phyloP scores from a whole-genome alignment of 192 early-diverging fungal genomes.

The Coemansia sp. region DNA sequence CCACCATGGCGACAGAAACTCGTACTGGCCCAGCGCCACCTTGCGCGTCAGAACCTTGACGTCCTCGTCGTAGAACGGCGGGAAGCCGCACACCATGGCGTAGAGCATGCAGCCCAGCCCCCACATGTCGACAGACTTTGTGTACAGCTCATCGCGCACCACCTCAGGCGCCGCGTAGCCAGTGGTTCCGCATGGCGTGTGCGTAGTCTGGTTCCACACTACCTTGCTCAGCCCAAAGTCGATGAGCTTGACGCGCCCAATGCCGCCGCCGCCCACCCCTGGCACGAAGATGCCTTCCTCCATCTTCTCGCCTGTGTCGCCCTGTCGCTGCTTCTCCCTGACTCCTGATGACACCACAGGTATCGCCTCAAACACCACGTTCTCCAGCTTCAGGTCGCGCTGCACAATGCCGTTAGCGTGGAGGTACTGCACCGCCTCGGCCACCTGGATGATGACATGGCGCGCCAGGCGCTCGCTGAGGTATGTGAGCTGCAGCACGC shows the following conservation, averaged over 20 bases:
- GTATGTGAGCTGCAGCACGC: conserved; percentile 78
- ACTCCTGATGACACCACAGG: conserved; percentile 57
- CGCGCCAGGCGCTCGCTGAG: conserved; percentile 75
- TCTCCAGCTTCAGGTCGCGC: conserved; percentile 94
- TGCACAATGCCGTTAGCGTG: conserved; percentile 86
- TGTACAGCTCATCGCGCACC: conserved; percentile 74
- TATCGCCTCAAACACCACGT: conserved; percentile 76
- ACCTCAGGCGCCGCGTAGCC: conserved; percentile 95
- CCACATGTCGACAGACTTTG: conserved; percentile 85
- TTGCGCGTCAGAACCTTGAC: conserved; percentile 76
- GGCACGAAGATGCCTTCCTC: conserved; percentile 73
- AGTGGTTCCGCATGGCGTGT: conserved; percentile 90
- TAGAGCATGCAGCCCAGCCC: conserved; percentile 85
- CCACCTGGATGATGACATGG: conserved; percentile 85
- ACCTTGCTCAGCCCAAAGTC: conserved; percentile 91
- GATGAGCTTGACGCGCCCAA: conserved; percentile 80
- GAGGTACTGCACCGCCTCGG: conserved; percentile 77
- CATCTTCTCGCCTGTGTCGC: conserved; percentile 63
- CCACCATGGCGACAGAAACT: conserved; percentile 91
- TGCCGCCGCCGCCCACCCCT: conserved; percentile 77
- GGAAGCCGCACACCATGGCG: conserved; percentile 77
- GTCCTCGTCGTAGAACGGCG: conserved; percentile 82
- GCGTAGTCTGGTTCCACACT: conserved; percentile 76
- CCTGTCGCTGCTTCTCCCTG: conserved; percentile 53
- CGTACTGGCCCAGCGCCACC: conserved; percentile 79